These are phyloP conservation scores for Monosporascus sp. DNA, from an alignment of 2,329 filamentous ascomycete species.

Conservation along the genomic window DNA sequence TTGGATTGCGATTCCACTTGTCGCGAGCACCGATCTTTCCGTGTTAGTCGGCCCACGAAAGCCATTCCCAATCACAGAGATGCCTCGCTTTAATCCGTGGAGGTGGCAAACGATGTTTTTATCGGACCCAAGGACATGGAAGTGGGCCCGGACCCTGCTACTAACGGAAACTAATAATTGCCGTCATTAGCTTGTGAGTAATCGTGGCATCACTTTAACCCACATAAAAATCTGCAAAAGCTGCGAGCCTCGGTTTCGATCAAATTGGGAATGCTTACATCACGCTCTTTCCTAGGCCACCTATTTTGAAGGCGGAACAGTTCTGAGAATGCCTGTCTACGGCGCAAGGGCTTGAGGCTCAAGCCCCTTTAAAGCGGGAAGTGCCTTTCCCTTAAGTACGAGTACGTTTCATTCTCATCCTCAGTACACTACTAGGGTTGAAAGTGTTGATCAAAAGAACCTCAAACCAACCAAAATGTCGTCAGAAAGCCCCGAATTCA, in stretches of 20 bases:
- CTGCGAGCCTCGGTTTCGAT: not conserved
- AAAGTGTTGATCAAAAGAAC: not conserved
- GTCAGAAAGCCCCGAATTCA: constrained; percentile 22
- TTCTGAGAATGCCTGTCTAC: not conserved
- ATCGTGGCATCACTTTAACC: not conserved
- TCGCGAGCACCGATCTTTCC: too few relatives aligned
- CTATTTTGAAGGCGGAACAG: not conserved
- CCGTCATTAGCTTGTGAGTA: too few relatives aligned
- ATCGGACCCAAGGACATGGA: too few relatives aligned
- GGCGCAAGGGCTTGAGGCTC: not conserved
- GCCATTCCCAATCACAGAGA: too few relatives aligned
- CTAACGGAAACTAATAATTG: too few relatives aligned
- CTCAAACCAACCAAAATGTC: constrained; percentile 5
- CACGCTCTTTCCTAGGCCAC: not conserved
- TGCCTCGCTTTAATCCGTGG: too few relatives aligned
- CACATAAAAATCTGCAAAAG: not conserved
- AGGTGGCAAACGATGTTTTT: too few relatives aligned
- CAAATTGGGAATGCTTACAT: not conserved
- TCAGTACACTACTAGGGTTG: not conserved
- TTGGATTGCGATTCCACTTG: too few relatives aligned
- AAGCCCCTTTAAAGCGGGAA: not conserved
- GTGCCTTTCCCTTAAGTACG: not conserved
- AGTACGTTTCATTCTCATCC: not conserved
- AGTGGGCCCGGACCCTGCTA: too few relatives aligned
- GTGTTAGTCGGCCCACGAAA: too few relatives aligned